Evolutionary conservation across 257 asterid genomes (phyloP).

Genomic region (Gardenia jasminoides): DNA sequence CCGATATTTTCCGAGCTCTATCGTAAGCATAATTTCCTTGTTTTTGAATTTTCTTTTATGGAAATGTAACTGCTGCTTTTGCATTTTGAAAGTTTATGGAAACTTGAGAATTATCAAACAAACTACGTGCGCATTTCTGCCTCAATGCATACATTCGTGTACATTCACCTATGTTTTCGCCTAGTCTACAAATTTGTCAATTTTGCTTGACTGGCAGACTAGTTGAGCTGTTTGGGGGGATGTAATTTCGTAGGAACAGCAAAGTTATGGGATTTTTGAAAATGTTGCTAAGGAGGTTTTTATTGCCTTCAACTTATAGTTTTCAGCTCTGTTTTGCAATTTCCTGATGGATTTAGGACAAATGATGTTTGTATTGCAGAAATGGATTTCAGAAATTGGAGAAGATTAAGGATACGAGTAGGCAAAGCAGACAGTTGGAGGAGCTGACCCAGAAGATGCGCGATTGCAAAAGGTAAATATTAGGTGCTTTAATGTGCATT

Average conservation of each 20-base stretch:
- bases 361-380: conserved; percentile 36
- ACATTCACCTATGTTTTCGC: not conserved
- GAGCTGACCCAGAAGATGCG: conserved; percentile 98
- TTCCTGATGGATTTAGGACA: not conserved
- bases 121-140: not conserved
- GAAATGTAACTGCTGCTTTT: not conserved
- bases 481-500: not conserved
- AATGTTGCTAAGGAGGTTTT: not conserved
- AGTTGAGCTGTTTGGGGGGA: no score
- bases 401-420: conserved; percentile 82
- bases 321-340: conserved; percentile 3
- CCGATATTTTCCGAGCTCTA: conserved; percentile 86
- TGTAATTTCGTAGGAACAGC: not conserved
- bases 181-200: not conserved
- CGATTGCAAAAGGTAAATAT: conserved; percentile 83
- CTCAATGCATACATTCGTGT: not conserved
- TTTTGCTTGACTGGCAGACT: no score
- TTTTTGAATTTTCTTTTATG: not conserved
- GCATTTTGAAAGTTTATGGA: not conserved
- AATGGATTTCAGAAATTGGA: conserved; percentile 99
- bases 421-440: conserved; percentile 95
- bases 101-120: not conserved
- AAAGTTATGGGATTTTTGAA: not conserved
- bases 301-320: not conserved
- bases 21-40: conserved; percentile 49